Percentiles rank a stretch among this genome's conserved stretches.
Evolutionary conservation across 148 eudicot species (phyloP).

Genomic region (Silene conica): DNA sequence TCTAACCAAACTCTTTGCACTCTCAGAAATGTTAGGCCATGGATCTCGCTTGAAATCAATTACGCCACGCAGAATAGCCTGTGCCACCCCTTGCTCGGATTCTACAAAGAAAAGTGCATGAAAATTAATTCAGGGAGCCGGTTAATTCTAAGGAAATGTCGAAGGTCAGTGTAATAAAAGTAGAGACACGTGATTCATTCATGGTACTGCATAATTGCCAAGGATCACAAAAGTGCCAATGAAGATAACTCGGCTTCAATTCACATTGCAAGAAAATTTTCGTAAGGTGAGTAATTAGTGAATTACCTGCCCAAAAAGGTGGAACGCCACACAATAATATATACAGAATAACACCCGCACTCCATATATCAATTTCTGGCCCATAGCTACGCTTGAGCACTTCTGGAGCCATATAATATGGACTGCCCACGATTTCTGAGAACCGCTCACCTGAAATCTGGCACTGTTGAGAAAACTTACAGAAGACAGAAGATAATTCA

Average conservation of each 20-base stretch:
- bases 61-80: slow-evolving; percentile 81
- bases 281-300: not conserved
- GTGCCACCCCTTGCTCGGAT: slow-evolving; percentile 98
- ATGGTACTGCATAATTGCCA: not conserved
- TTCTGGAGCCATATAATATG: slow-evolving; percentile 95
- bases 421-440: slow-evolving; percentile 97
- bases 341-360: slow-evolving; percentile 94
- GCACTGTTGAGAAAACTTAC: slow-evolving; percentile 8
- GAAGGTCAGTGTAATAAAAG: not conserved
- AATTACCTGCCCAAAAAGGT: slow-evolving; percentile 93
- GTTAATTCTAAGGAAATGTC: not conserved
- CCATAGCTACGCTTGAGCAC: slow-evolving; percentile 92
- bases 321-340: slow-evolving; percentile 96
- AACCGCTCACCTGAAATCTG: slow-evolving; percentile 63
- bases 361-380: slow-evolving; percentile 96
- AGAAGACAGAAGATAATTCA: not conserved
- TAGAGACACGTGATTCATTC: too few species aligned
- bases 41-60: slow-evolving; percentile 94
- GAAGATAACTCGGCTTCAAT: not conserved
- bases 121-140: not conserved
- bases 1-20: slow-evolving; percentile 54
- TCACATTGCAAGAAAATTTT: not conserved
- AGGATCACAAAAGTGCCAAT: not conserved
- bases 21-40: slow-evolving; percentile 92
- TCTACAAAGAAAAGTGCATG: slow-evolving; percentile 37